Evolutionary conservation across 306 rosid species (phyloP), one percentile per base, ranked within the genome.

Genomic region (Abrus pulchellus): DNA sequence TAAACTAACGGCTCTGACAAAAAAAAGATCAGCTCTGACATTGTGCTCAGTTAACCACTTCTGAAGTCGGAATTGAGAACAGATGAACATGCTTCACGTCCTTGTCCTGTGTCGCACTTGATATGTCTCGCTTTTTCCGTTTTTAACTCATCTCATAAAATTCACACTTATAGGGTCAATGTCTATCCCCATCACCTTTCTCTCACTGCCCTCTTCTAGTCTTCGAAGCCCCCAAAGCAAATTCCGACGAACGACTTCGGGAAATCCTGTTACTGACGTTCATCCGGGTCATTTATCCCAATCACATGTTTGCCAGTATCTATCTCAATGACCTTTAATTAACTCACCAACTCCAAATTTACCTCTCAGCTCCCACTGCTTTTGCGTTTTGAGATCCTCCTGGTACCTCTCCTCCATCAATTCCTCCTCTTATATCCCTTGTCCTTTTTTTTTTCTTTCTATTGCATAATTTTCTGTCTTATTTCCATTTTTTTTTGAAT

Each of bases 321-420:
- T 20, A 20, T 20, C 20, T 20, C 20, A 20, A 20, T 20, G 20
- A 20, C 36, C 33, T 52, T 72, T 38, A 40, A 54, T 72, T 30
- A 54, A 34, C 34, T 70, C 61, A 11, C 47, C 30, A 32, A 49
- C 11, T n/a, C 43, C 27, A 27, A 44, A 45, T 5, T 30, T 67
- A 33, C 5, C 60, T 69, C 34, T 12, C 5, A 72, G 49, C 64
- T 52, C 34, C 49, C 75, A 45, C 47, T 34, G 63, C 8, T 47
- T 47, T 50, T 47, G 30, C 32, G 63, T 59, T 79, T 63, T n/a
- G 5, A 40, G 68, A 65, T 66, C 36, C 30, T 74, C 43, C 80
- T 50, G 78, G 82, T 82, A 61, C 43, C n/a, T 68, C 70, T 65
- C 50, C 40, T 20, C 3, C 2, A 6, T 20, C 14, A 8, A 49